These are phyloP conservation scores for Rhynchospora pubera DNA, from an alignment of 176 grass and related monocot genomes.

Conservation along the genomic window DNA sequence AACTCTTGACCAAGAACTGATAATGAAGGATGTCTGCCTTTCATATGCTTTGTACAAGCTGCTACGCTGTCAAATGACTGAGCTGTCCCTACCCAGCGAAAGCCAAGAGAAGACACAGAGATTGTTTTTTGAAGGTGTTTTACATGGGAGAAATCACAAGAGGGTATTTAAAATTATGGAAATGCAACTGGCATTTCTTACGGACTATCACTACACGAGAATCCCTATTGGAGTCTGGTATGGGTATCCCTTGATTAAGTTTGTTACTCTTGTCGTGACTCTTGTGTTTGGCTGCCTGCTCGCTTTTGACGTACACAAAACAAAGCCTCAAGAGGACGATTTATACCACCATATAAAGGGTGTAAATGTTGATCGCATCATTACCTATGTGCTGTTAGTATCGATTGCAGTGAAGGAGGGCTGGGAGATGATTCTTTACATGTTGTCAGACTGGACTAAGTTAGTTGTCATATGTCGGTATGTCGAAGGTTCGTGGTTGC, in stretches of 20 bases:
- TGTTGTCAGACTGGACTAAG: conserved; percentile 30
- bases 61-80: background rate
- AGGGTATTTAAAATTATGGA: conserved; percentile 4
- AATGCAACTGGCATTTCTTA: conserved; percentile 16
- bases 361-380: background rate
- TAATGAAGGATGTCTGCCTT: background rate
- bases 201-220: conserved; percentile 14
- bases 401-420: conserved; percentile 6
- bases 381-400: background rate
- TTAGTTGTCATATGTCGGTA: background rate
- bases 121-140: background rate
- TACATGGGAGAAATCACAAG: background rate
- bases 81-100: background rate
- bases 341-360: background rate
- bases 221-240: background rate
- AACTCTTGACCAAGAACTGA: background rate
- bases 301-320: background rate
- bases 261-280: background rate
- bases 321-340: background rate
- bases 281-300: background rate
- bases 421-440: background rate
- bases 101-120: background rate
- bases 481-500: background rate
- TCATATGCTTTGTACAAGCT: conserved; percentile 15
- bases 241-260: background rate